Conservation (phyloP, 768 basidiomycete species). For the Udeniomyces megalosporus region DNA sequence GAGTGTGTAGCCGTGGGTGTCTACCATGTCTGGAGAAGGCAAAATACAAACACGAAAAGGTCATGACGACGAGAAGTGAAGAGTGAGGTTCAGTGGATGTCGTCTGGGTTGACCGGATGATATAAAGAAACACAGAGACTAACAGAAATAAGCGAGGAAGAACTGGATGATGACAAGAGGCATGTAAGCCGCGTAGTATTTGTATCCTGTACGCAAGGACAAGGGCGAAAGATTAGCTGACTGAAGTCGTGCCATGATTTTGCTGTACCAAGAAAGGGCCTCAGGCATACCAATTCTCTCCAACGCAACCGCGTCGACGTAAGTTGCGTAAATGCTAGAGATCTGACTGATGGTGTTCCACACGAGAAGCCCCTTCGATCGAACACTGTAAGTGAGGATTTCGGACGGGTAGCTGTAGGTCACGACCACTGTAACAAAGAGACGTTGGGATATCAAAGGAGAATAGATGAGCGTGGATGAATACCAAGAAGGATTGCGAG, state of each 20-base stretch:
- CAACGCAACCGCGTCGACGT: conserved; percentile 11
- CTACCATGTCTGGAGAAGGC: conserved; percentile 13
- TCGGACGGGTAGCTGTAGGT: conserved; percentile 27
- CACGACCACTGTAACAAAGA: conserved; percentile 9
- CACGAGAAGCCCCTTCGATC: conserved; percentile 29
- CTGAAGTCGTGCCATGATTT: not conserved
- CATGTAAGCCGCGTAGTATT: conserved; percentile 30
- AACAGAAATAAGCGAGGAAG: conserved; percentile 25
- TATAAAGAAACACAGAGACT: conserved; percentile 3
- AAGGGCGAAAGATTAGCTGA: not conserved
- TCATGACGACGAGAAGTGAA: not conserved
- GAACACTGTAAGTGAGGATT: conserved; percentile 29
- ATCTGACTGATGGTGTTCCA: conserved; percentile 26
- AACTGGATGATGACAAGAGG: conserved; percentile 29
- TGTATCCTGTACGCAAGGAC: conserved; percentile 19
- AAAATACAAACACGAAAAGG: not conserved
- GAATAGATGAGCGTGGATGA: too few relatives aligned
- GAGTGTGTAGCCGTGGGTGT: conserved; percentile 20
- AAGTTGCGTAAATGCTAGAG: conserved; percentile 3
- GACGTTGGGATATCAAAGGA: not conserved
- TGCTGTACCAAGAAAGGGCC: not conserved
- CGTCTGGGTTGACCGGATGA: too few relatives aligned
- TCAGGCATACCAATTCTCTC: conserved; percentile 8
- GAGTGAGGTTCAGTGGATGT: not conserved
- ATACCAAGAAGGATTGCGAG: not conserved